A percentile compares a stretch with the other conserved stretches of the same genome.
These are phyloP conservation scores for Metschnikowia lochheadii DNA, from an alignment of 805 yeast genomes.

Conservation along the genomic window DNA sequence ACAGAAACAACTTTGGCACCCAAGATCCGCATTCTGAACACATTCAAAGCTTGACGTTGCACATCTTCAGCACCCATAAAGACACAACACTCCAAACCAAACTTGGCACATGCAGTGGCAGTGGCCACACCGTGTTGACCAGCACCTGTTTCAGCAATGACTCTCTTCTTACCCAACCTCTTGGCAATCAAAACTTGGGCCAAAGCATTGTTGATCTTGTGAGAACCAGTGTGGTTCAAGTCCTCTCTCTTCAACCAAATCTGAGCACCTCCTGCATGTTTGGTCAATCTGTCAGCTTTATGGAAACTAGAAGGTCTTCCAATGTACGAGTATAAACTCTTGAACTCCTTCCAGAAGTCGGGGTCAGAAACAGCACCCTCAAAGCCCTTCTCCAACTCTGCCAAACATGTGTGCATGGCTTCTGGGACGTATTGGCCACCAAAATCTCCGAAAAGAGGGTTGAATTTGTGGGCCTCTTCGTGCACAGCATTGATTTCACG, in stretches of 20 bases:
- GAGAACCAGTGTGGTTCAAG: slow-evolving; percentile 84
- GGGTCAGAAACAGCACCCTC: slow-evolving; percentile 87
- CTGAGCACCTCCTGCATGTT: slow-evolving; percentile 83
- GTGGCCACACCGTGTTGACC: slow-evolving; percentile 94
- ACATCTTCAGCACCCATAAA: slow-evolving; percentile 99
- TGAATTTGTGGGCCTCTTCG: slow-evolving; percentile 60
- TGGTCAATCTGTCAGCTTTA: slow-evolving; percentile 83
- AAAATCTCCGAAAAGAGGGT: slow-evolving; percentile 84
- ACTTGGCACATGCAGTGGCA: slow-evolving; percentile 88
- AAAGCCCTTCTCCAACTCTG: slow-evolving; percentile 84
- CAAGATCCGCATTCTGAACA: slow-evolving; percentile 91
- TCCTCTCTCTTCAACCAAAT: slow-evolving; percentile 99
- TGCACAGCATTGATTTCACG: slow-evolving; percentile 37
- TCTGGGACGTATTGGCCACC: slow-evolving; percentile 99
- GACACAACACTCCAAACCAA: slow-evolving; percentile 90
- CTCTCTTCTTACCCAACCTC: slow-evolving; percentile 69
- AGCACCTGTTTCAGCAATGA: slow-evolving; percentile 90
- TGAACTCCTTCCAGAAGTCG: slow-evolving; percentile 88
- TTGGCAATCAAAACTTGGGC: slow-evolving; percentile 79
- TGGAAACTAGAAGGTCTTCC: slow-evolving; percentile 96
- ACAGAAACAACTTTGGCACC: slow-evolving; percentile 97
- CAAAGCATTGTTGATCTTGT: slow-evolving; percentile 78
- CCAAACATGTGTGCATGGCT: slow-evolving; percentile 84
- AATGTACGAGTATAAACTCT: slow-evolving; percentile 79
- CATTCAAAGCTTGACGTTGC: slow-evolving; percentile 96